Conservation (phyloP, 768 basidiomycete genomes). For the Steccherinum ochraceum region DNA sequence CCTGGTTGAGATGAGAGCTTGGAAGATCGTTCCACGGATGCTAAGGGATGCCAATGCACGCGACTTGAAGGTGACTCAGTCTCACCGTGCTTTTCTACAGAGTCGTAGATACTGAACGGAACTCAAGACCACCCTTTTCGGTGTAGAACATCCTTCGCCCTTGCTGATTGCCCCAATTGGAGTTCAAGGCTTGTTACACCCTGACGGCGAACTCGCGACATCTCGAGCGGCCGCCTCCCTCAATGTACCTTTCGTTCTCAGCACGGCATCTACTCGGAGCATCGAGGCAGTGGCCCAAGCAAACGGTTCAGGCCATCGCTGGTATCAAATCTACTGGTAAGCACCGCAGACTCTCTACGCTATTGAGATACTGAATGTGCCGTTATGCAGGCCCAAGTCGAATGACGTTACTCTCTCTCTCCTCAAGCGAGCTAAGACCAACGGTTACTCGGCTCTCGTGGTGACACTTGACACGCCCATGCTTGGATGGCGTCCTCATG, state of each 20-base stretch:
- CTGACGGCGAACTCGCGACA: constrained; percentile 65
- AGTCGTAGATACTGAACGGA: not conserved
- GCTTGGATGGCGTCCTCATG: constrained; percentile 74
- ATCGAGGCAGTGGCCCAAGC: constrained; percentile 76
- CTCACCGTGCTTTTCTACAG: not conserved
- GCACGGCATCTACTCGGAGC: constrained; percentile 63
- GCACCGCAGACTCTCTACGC: too few relatives aligned
- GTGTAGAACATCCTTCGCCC: constrained; percentile 54
- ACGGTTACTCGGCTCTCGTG: constrained; percentile 65
- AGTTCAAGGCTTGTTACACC: constrained; percentile 67
- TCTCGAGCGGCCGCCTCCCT: constrained; percentile 60
- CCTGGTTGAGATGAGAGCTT: constrained; percentile 53
- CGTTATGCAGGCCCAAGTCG: constrained; percentile 45
- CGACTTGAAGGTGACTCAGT: constrained; percentile 45
- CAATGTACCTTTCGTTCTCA: constrained; percentile 66
- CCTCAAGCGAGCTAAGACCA: constrained; percentile 57
- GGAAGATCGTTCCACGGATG: constrained; percentile 79
- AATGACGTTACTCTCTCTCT: constrained; percentile 59
- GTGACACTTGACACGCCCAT: constrained; percentile 72
- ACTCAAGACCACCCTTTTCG: constrained; percentile 62
- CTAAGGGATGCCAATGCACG: constrained; percentile 54
- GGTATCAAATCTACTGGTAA: constrained; percentile 82
- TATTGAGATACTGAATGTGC: not conserved
- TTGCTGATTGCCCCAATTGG: constrained; percentile 71
- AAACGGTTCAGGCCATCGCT: constrained; percentile 61